Conservation (phyloP, 805 yeast species). For the Kazachstania martiniae region DNA sequence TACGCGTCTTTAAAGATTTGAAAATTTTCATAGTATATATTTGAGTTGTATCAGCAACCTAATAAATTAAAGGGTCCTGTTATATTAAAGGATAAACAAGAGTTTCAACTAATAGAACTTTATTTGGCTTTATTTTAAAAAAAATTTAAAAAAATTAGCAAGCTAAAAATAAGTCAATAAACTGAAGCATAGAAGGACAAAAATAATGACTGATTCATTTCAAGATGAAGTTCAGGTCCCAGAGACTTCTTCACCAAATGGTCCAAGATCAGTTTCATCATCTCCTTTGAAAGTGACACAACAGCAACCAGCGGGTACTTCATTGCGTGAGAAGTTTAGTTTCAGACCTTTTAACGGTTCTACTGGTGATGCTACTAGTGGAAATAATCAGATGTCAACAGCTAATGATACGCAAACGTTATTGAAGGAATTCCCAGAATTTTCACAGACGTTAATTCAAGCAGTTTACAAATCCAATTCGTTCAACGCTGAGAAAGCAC, state of each 20-base stretch:
- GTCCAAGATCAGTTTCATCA: conserved; percentile 14
- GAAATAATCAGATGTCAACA: neutral
- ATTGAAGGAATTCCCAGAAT: conserved; percentile 23
- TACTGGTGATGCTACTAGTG: neutral
- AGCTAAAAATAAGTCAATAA: too few relatives aligned
- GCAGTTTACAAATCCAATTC: conserved; percentile 33
- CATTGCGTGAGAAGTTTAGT: conserved; percentile 34
- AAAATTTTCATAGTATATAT: too few relatives aligned
- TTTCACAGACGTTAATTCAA: conserved; percentile 27
- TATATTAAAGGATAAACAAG: too few relatives aligned
- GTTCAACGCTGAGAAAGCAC: conserved; percentile 26
- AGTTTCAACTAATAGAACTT: too few relatives aligned
- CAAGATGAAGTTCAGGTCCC: conserved; percentile 37
- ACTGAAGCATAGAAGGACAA: neutral
- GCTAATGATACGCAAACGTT: conserved; percentile 1
- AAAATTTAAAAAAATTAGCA: too few relatives aligned
- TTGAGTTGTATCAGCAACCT: too few relatives aligned
- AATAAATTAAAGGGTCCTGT: too few relatives aligned
- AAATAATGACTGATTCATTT: conserved; percentile 1
- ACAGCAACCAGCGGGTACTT: conserved; percentile 1
- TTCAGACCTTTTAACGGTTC: conserved; percentile 22
- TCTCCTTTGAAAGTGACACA: conserved; percentile 18
- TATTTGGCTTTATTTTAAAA: too few relatives aligned
- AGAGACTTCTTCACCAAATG: conserved; percentile 35
- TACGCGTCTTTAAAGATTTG: too few relatives aligned